Base-by-base conservation (phyloP, 768 basidiomycete species). In the Tricholoma sp. region DNA sequence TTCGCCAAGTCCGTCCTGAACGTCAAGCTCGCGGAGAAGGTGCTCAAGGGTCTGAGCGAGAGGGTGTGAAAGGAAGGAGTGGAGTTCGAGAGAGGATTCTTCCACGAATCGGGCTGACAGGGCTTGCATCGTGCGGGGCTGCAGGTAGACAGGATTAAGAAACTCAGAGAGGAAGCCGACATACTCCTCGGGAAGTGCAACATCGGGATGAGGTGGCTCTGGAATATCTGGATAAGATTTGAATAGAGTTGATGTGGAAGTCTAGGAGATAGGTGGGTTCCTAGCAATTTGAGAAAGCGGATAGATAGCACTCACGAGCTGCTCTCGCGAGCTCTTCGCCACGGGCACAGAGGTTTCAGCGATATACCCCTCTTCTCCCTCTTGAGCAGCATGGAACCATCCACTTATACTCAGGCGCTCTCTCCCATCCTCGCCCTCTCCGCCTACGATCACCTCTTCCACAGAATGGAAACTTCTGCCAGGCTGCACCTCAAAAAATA, bases 391-490 rank as follows among this genome's bases (percentile, higher is more conserved):
- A 67, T 98, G 96, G 74, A 98, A 98, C 96, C 96, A 98, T 6
- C 96, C 96, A 63, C 90, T 94, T 63, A 98, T 90, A 61, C 90
- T 93, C 63, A 98, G 71, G 34, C 96, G 76, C 63, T 88, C 80
- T 44, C 84, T 72, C 0, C 86, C 88, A 44, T 89, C 88, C 59
- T 84, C 74, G 18, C 72, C 83, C 48, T 76, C 79, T 48, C 84
- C 83, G 0, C 85, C 88, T 0, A 91, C 87, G n/a, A 96, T 84
- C 32, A 98, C 96, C 68, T 98, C 96, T 66, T 98, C 91, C 4
- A 98, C 96, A 0, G 94, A 91, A 70, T 98, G 96, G 73, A 98
- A 98, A 65, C 94, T 97, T 68, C 80, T 77, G 0, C 96, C 95
- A 0, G 96, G 96, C 70, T 96, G 93, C n/a, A 97, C 94, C 64